Conservation (phyloP, 2,329 filamentous ascomycete genomes). For the Salinomyces thailandicus region DNA sequence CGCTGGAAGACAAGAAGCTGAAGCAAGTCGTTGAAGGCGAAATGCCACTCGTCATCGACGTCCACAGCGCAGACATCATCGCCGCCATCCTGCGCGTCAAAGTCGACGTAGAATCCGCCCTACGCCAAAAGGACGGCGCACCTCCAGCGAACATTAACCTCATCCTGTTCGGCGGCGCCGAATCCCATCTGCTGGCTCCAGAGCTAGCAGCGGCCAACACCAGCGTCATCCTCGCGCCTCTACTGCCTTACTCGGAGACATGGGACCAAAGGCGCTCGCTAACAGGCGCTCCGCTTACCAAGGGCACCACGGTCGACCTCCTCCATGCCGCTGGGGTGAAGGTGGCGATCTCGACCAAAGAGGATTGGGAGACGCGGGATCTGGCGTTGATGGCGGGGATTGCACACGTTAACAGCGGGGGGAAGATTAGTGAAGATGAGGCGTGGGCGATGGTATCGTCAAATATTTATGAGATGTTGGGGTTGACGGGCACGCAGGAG, state of each 20-base stretch:
- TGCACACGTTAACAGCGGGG: slow-evolving; percentile 47
- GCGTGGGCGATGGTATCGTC: slow-evolving; percentile 48
- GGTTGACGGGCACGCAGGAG: slow-evolving; percentile 25
- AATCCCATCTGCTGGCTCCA: slow-evolving; percentile 49
- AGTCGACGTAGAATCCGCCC: slow-evolving; percentile 40
- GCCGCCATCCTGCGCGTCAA: slow-evolving; percentile 51
- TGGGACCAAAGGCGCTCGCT: slow-evolving; percentile 56
- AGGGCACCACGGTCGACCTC: slow-evolving; percentile 50
- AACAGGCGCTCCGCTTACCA: slow-evolving; percentile 54
- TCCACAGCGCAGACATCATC: slow-evolving; percentile 54
- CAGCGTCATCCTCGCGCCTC: slow-evolving; percentile 50
- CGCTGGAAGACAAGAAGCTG: slow-evolving; percentile 35
- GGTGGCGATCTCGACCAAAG: slow-evolving; percentile 48
- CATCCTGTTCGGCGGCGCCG: slow-evolving; percentile 52
- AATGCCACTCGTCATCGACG: slow-evolving; percentile 47
- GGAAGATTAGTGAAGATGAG: slow-evolving; percentile 42
- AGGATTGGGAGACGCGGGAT: slow-evolving; percentile 54
- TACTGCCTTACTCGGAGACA: slow-evolving; percentile 43
- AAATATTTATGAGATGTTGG: slow-evolving; percentile 50
- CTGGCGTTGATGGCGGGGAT: slow-evolving; percentile 51
- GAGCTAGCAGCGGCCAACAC: slow-evolving; percentile 48
- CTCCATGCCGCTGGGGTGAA: slow-evolving; percentile 50
- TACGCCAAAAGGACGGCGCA: not conserved
- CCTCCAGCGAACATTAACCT: slow-evolving; percentile 28
- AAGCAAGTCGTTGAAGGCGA: slow-evolving; percentile 43